A percentile compares a stretch with the other conserved stretches of the same genome.
These are phyloP conservation scores for Aechmea fasciata DNA, from an alignment of 176 grass and related monocot species.

Conservation along the genomic window DNA sequence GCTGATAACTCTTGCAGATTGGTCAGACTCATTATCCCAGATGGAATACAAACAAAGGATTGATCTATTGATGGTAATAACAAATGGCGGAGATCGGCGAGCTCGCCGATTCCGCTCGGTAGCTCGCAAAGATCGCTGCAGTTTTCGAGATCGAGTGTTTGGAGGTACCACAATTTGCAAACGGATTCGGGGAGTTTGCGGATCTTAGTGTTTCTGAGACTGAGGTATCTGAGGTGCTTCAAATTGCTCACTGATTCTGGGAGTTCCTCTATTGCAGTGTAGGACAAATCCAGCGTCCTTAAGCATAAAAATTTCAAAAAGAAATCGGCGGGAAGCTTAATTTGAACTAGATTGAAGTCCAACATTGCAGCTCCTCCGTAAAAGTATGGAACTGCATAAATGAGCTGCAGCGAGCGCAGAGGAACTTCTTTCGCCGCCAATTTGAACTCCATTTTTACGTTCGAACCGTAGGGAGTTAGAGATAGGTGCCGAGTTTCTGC, in stretches of 20 bases:
- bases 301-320: slow-evolving; percentile 17
- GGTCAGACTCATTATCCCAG: slow-evolving; percentile 20
- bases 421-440: slow-evolving; percentile 6
- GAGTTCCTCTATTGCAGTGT: slow-evolving; percentile 16
- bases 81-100: slow-evolving; percentile 24
- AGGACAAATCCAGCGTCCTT: slow-evolving; percentile 29
- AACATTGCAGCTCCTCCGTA: slow-evolving; percentile 2
- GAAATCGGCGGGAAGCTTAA: slow-evolving; percentile 23
- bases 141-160: slow-evolving; percentile 24
- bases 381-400: not conserved
- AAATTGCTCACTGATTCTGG: slow-evolving; percentile 18
- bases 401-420: slow-evolving; percentile 1
- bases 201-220: slow-evolving; percentile 31
- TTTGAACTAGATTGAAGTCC: not conserved
- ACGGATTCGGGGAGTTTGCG: slow-evolving; percentile 18
- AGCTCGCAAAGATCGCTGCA: slow-evolving; percentile 23
- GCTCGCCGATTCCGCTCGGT: not conserved
- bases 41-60: slow-evolving; percentile 18
- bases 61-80: slow-evolving; percentile 11
- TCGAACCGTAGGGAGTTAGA: slow-evolving; percentile 9
- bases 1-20: slow-evolving; percentile 12
- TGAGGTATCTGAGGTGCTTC: slow-evolving; percentile 22
- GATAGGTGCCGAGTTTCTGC: slow-evolving; percentile 4
- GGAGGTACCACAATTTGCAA: slow-evolving; percentile 16
- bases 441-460: not conserved